These are phyloP conservation scores for Oehlia diaphana DNA, from an alignment of 192 early-diverging fungal species.

Conservation along the genomic window DNA sequence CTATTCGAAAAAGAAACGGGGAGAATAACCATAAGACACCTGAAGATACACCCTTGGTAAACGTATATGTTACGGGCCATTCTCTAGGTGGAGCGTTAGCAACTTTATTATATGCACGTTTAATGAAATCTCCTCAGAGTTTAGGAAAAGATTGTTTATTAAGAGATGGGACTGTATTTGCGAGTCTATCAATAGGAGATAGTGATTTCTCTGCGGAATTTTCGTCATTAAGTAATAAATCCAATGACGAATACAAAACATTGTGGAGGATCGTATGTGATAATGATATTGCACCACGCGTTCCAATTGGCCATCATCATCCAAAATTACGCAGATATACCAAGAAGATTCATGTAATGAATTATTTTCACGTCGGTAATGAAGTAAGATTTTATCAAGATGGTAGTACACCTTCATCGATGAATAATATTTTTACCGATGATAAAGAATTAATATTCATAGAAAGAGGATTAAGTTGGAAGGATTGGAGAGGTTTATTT, in stretches of 20 bases:
- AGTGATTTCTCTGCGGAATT: slow-evolving; percentile 48
- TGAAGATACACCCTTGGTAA: slow-evolving; percentile 11
- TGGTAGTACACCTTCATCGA: background rate
- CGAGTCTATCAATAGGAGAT: slow-evolving; percentile 48
- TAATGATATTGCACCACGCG: slow-evolving; percentile 42
- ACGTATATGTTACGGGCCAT: slow-evolving; percentile 56
- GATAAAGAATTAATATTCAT: background rate
- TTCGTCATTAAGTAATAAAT: slow-evolving; percentile 30
- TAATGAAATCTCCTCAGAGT: slow-evolving; percentile 37
- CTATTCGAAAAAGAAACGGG: slow-evolving; percentile 30
- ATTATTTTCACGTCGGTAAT: slow-evolving; percentile 14
- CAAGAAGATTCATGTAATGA: background rate
- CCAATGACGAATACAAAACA: slow-evolving; percentile 26
- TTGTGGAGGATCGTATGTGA: slow-evolving; percentile 50
- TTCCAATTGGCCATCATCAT: slow-evolving; percentile 43
- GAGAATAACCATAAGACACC: slow-evolving; percentile 28
- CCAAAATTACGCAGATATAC: slow-evolving; percentile 18
- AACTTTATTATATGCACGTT: slow-evolving; percentile 43
- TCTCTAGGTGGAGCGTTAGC: slow-evolving; percentile 53
- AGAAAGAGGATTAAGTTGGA: background rate
- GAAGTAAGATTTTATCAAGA: slow-evolving; percentile 13
- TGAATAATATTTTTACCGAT: background rate
- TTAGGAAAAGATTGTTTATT: slow-evolving; percentile 8
- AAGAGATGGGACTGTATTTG: slow-evolving; percentile 45
- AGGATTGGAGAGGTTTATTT: background rate